Base-by-base conservation (phyloP, 495 filamentous ascomycete species). In the Parachaetomium inaequale region DNA sequence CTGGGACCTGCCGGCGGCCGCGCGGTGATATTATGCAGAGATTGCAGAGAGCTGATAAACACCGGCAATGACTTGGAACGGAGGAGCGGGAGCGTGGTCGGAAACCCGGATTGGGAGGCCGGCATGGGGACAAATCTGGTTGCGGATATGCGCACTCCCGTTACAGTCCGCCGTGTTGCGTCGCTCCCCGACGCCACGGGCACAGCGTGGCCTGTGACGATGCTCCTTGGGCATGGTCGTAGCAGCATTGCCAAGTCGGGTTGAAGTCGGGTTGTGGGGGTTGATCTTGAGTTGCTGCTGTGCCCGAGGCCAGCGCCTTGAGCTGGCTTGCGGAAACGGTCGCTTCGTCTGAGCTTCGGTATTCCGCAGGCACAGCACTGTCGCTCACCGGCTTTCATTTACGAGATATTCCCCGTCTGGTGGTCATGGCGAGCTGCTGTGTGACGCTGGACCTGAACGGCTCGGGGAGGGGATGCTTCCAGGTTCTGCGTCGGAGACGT, bases 1-100 rank as follows among this genome's bases (percentile, higher is more conserved):
- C 55, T 47, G 62, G 62, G 55, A 54, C 62, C n/a, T 32, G 38
- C 38, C 28, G 47, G 43, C 55, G 54, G 47, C 53, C 36, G 50
- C 21, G 31, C 43, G 40, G 28, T 47, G 43, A 36, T 45, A 32
- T 15, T 42, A 17, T 46, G 29, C 51, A 29, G n/a, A 47, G 19
- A 51, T 28, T 32, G 50, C 15, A 43, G 38, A 46, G 34, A 40
- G 17, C 25, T 36, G n/a, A 32, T 10, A 19, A 8, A 29, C 23
- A 21, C 36, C 19, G 42, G 50, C 17, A 15, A 40, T 49, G 19
- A 25, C 31, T 7, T 19, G 11, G 29, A 7, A 31, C 23, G 36
- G 7, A 46, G 4, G 43, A 28, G 31, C 21, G 56, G 14, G 11
- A 38, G 26, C 25, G 29, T 17, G n/a, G 7, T 31, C 46, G 55